Base-by-base conservation (phyloP, 2,329 filamentous ascomycete species). In the Sarocladium kiliense region DNA sequence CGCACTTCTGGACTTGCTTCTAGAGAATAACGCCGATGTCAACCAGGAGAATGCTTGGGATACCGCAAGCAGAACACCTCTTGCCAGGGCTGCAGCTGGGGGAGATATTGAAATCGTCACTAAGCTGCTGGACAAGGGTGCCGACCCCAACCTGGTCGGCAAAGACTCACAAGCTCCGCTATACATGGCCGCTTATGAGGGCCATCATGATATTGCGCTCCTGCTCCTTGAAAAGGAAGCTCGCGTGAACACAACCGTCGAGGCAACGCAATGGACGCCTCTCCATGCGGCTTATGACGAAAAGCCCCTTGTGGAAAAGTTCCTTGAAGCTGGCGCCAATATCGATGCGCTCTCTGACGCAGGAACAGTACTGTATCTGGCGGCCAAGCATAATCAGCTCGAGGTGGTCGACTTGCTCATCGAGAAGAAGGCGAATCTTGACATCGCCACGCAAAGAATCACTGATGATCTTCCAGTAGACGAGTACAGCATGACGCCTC, bases 251-350 rank as follows among this genome's bases (percentile, higher is more conserved):
- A 66, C 67, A 57, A 65, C 61, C 55, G 66, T 62, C 50, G 63
- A 66, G 9, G 69, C 66, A 34, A 68, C 63, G 63, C 68, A 59
- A 68, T 70, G 57, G 59, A 79, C 60, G 65, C 74, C 63, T 59
- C 72, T 68, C 64, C 75, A 61, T 65, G 62, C 60, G 57, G 72
- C 66, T 65, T 77, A 51, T 3, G 66, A 66, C 5, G 57, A 58
- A 16, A 2, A 59, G 0, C 56, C 58, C 0, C 54, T 72, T 3
- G 62, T 68, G 5, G 53, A 59, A 3, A 55, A 59, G 1, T 55
- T 74, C 3, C 57, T 75, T 1, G 53, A 56, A 21, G 55, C 59
- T 1, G 66, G 68, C 0, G 67, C 68, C 0, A 60, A 66, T 41
- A 54, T 72, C 1, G 64, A 72, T n/a, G 62, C 59, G 53, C 63